phyloP scores from a whole-genome alignment of 2,329 filamentous ascomycete species.

The Diaporthe sp. region DNA sequence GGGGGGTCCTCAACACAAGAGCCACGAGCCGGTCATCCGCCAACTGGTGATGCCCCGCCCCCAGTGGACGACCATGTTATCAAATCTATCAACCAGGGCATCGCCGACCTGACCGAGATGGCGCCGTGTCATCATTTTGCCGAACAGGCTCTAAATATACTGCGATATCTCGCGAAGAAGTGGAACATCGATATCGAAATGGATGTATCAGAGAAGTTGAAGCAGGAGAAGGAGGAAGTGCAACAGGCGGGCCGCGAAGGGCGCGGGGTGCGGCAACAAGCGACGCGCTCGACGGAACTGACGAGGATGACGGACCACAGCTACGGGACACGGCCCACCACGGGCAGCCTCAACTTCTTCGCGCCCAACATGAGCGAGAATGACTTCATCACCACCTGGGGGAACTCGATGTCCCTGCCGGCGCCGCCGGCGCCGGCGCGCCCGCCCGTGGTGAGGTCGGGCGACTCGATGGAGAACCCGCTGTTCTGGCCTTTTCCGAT shows the following conservation, averaged over 20 bases:
- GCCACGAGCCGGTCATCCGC: neutral
- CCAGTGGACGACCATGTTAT: constrained; percentile 51
- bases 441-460: constrained; percentile 40
- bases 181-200: constrained; percentile 68
- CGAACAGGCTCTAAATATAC: constrained; percentile 68
- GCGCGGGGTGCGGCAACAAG: no score
- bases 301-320: constrained; percentile 49
- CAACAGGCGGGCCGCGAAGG: neutral
- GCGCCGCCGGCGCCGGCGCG: neutral
- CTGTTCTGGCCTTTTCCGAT: constrained; percentile 71
- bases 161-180: constrained; percentile 66
- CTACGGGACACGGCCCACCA: constrained; percentile 55
- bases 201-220: constrained; percentile 35
- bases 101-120: constrained; percentile 70
- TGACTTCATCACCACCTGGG: constrained; percentile 62
- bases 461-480: constrained; percentile 60
- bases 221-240: constrained; percentile 15
- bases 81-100: constrained; percentile 62
- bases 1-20: neutral
- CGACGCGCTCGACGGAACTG: constrained; percentile 22
- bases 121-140: constrained; percentile 69
- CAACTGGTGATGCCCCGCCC: neutral
- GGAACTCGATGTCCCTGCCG: constrained; percentile 36
- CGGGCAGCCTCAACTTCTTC: constrained; percentile 68
- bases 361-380: constrained; percentile 58